phyloP scores from a whole-genome alignment of 1,284 basidiomycete species.

The Anthracocystis walkeri region DNA sequence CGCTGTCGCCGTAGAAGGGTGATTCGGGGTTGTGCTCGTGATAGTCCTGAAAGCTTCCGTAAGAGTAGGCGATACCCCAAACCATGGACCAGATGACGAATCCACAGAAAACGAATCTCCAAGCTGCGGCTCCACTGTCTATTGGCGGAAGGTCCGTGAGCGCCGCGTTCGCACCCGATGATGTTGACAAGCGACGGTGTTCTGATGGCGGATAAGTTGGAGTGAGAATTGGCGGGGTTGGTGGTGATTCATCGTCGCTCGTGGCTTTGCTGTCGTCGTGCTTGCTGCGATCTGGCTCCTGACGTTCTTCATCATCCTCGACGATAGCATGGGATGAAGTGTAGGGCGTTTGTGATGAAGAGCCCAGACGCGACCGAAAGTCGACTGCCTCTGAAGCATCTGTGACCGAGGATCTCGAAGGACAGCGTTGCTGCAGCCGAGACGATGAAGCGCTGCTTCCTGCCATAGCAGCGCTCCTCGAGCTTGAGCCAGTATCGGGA shows the following conservation, averaged over 20 bases:
- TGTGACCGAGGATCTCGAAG: constrained; percentile 22
- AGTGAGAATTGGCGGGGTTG: constrained; percentile 22
- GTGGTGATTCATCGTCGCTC: constrained; percentile 21
- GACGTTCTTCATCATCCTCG: constrained; percentile 17
- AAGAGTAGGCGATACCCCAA: constrained; percentile 53
- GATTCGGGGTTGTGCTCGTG: constrained; percentile 51
- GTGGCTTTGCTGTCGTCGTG: constrained; percentile 23
- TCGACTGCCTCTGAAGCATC: constrained; percentile 17
- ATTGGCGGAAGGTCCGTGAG: constrained; percentile 15
- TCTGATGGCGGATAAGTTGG: constrained; percentile 23
- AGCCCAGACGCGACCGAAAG: constrained; percentile 22
- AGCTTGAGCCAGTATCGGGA: neutral
- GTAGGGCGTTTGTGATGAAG: constrained; percentile 4
- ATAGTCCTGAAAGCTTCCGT: constrained; percentile 63
- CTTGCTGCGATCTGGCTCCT: constrained; percentile 16
- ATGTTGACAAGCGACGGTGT: constrained; percentile 3
- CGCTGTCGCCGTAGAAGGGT: constrained; percentile 40
- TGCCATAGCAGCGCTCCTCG: constrained; percentile 7
- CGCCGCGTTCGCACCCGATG: neutral
- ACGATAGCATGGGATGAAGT: constrained; percentile 10
- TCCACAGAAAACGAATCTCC: constrained; percentile 24
- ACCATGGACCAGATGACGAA: constrained; percentile 45
- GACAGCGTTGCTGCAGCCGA: constrained; percentile 22
- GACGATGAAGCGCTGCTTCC: constrained; percentile 6
- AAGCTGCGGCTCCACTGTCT: constrained; percentile 29